These are phyloP conservation scores for Pichia sp. DNA, from an alignment of 1,139 yeast genomes.

Conservation along the genomic window DNA sequence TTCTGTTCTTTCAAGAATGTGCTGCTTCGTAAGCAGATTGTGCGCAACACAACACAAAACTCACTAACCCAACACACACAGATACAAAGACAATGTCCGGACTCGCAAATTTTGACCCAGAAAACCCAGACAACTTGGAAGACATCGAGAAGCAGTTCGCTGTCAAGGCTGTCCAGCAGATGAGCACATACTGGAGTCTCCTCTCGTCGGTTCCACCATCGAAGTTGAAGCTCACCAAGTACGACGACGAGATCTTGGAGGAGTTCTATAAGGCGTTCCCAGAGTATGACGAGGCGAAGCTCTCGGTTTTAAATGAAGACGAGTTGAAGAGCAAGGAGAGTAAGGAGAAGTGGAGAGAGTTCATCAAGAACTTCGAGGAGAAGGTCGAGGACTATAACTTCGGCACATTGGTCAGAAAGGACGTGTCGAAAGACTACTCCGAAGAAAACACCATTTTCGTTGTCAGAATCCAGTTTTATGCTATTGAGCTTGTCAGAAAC, in stretches of 20 bases:
- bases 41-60: no score
- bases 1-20: background rate
- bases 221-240: constrained; percentile 67
- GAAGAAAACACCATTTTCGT: constrained; percentile 85
- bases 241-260: constrained; percentile 78
- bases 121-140: constrained; percentile 55
- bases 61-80: background rate
- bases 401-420: constrained; percentile 83
- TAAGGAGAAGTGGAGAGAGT: constrained; percentile 87
- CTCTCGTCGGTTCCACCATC: constrained; percentile 74
- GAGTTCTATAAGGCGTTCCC: constrained; percentile 75
- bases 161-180: constrained; percentile 94
- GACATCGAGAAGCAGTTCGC: constrained; percentile 94
- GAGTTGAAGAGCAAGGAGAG: constrained; percentile 77
- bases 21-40: no score
- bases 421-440: constrained; percentile 66
- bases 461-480: constrained; percentile 90
- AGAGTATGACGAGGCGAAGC: constrained; percentile 61
- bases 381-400: constrained; percentile 84
- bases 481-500: constrained; percentile 92
- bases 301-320: constrained; percentile 62
- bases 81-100: constrained; percentile 18
- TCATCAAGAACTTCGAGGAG: constrained; percentile 77
- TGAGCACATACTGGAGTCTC: constrained; percentile 88
- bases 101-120: constrained; percentile 39